Evolutionary conservation across 2,329 filamentous ascomycete species (phyloP), one percentile per base, ranked within the genome.

Genomic region (Aspergillaceae sp.): DNA sequence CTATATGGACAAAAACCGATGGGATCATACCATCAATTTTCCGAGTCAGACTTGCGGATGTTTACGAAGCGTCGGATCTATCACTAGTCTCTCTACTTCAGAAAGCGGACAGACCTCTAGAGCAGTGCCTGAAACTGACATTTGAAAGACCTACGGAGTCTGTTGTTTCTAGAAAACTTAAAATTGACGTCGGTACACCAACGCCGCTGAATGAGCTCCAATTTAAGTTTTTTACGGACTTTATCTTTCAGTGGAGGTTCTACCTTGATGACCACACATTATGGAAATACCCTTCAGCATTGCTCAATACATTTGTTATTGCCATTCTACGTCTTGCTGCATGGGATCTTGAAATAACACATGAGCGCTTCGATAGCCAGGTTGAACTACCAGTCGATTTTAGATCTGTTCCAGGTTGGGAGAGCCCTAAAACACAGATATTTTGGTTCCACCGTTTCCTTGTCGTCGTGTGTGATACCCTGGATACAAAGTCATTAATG

Each of bases 181-280:
- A 48, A 43, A 51, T 58, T 7, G 32, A 52, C 9, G 44, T 54
- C 46, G 54, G 43, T 5, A 30, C 42, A 0, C 57, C 58, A 9
- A 55, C 54, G 11, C 36, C 53, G 7, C 47, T 61, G 47, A 62
- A 58, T 35, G 58, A 59, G 50, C 46, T 61, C 10, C 58, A 63
- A 44, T 54, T 48, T 36, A 50, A 43, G 42, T 44, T 61, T 27
- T 60, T 53, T 40, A 51, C 47, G 4, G 52, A 60, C 32, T 55
- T 58, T 29, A 41, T 54, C 29, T 59, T 55, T 47, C 3, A 51
- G 37, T 61, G 54, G 58, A 47, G 55, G 40, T 54, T 44, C 38
- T 57, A 52, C 43, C 48, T 62, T 29, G 51, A 58, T 45, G 52
- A 62, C 27, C 52, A 52, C 29, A 45, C 47, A n/a, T 53, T 51